Evolutionary conservation across 768 basidiomycete genomes (phyloP), one percentile per base, ranked within the genome.

Genomic region (Hypsizygus marmoreus): DNA sequence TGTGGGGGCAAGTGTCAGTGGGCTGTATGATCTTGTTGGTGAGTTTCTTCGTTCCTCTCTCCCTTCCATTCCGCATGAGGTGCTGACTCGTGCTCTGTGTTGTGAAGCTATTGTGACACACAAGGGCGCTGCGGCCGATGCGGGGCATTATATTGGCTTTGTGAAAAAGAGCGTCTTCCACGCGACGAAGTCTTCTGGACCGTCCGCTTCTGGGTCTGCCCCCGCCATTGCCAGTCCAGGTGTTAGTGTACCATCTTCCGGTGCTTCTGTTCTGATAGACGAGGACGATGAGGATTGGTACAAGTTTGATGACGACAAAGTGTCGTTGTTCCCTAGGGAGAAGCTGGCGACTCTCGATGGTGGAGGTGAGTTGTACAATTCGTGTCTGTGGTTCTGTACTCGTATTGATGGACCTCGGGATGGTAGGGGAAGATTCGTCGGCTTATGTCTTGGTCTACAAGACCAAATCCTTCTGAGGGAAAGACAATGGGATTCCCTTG

Each of bases 271-370:
- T 20, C 75, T 74, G 45, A 64, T 73, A 36, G 71, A 79, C 30
- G 82, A 84, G 37, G 81, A 82, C 34, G 84, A 91, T 38, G 86
- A 88, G 50, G 87, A 88, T 60, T 90, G 95, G 95, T 91, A 88
- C 72, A 95, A 95, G 69, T 97, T 95, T 59, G 95, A 97, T 58
- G 94, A 97, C 55, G 92, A 95, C 53, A 95, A 92, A 68, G 95
- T 91, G 29, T 86, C 91, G 13, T 54, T 85, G 43, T 95, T 98
- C 65, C 83, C 82, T 1, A 79, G 77, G 65, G 93, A 94, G 63
- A 95, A 92, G 68, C 70, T 99, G 48, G 60, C 77, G 20, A 82
- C 82, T 6, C 76, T 97, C 46, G 93, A 95, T 51, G 95, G 95
- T 4, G 95, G 95, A 50, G 95, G 84, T 65, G 40, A 23, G 63